Evolutionary conservation across 495 filamentous ascomycete species (phyloP), one percentile per base, ranked within the genome.

Genomic region (Neurospora sp.): DNA sequence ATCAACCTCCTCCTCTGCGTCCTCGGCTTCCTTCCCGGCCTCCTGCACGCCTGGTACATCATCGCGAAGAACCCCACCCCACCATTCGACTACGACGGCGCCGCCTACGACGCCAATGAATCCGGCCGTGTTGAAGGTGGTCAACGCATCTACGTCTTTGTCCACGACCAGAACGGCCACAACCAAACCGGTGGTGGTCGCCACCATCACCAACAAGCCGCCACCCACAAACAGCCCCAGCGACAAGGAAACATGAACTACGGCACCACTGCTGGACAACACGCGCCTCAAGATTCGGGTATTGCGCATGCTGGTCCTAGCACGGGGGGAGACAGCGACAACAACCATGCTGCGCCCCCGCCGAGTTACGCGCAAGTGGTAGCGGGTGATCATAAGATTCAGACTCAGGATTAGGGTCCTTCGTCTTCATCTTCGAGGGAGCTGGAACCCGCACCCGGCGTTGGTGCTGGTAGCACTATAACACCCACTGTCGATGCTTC

Each of bases 41-140:
- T 98, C 35, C 82, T 99, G 8, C 96, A 99, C 83, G 27, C 96
- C 79, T 98, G 94, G 94, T 99, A 98, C 89, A 97, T 99, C 83
- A 97, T 99, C 85, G 84, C 91, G 79, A 91, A 92, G 79, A 93
- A 92, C 81, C 96, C 96, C 37, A 94, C 98, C 39, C 83, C 84
- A 16, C 81, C 88, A 38, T 89, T 87, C 74, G 86, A 87, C 74
- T 93, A 96, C 82, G 85, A 90, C 69, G 54, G 27, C 23, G 14
- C 23, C 14, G 14, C 6, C 2, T 16, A 66, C 48, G 48, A 59
- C 11, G 48, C 48, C 20, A 27, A 59, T 1, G 54, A 66, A 18
- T 18, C 27, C 54, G 27, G 54, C 6, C 54, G 54, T 9, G 27
- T 7, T 9, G 54, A 66, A 18, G 14, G 54, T 35, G 54, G 54